Evolutionary conservation across 2,329 filamentous ascomycete genomes (phyloP), one percentile per base, ranked within the genome.

Genomic region (Fusarium phyllophilum): DNA sequence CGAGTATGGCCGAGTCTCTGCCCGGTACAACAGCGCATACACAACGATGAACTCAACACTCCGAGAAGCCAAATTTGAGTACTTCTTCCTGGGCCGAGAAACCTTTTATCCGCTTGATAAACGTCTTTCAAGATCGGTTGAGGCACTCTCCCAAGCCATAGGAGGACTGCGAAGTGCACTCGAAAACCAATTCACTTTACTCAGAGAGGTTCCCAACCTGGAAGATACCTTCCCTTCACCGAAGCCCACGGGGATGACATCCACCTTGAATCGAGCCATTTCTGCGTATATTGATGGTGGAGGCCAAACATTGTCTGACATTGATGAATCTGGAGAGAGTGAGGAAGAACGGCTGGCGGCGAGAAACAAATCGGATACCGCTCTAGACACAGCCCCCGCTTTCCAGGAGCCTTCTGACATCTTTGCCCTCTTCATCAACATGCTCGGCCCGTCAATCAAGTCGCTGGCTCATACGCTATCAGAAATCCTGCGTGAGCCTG

Each of bases 361-460:
- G 22, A 75, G 66, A 42, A 76, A 78, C 46, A 77, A 78, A 38
- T 81, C 80, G 6, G 81, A 83, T 39, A 74, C 79, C 17, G 71
- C 77, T 8, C 67, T 80, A 15, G 74, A 79, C 42, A 75, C 63
- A 36, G 77, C 72, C 26, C 83, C 83, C 8, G 78, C 82, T 2
- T 88, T 90, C 66, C 86, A 85, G 42, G 88, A 90, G 4, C 91
- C 95, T 1, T 90, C 93, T 0, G 94, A 97, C 66, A 97, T 98
- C 74, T 98, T 98, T 80, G 91, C 94, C 17, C 87, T 95, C 10
- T 99, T 98, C 81, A 97, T 99, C 68, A 87, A 89, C 26, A 90
- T 96, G 74, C 86, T 99, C 29, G 96, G 96, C 0, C 96, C 96
- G 3, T 96, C 96, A 0, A 97, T 98, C 91, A 97, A 97, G 82